Evolutionary conservation across 75 land plant genomes (phyloP).

Genomic region (Cupressus sempervirens): DNA sequence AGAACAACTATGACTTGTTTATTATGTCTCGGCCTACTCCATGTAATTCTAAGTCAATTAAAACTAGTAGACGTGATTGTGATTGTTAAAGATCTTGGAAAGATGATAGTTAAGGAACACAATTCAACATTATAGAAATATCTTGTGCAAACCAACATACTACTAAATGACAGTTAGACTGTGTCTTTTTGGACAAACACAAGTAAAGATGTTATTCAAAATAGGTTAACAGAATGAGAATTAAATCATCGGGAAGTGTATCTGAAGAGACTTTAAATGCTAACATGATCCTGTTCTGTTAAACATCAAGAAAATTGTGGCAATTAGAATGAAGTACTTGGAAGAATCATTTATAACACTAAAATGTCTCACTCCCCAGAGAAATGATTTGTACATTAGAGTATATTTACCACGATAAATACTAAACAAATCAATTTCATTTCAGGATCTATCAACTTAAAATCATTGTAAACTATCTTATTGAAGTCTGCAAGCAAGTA

Average conservation of each 20-base stretch:
- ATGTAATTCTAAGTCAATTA: background rate
- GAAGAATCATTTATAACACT: background rate
- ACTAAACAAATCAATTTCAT: no score
- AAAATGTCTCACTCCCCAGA: background rate
- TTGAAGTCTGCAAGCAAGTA: no score
- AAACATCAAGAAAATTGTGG: background rate
- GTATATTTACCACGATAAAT: no score
- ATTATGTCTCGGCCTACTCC: background rate
- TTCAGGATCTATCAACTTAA: no score
- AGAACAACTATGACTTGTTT: background rate
- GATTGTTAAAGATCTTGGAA: background rate
- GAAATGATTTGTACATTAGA: background rate
- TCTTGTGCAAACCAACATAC: background rate
- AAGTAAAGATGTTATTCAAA: background rate
- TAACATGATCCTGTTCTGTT: background rate
- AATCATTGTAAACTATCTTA: no score
- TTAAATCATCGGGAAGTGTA: background rate
- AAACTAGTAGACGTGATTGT: background rate
- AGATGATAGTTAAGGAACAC: background rate
- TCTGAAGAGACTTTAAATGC: background rate
- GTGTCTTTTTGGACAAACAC: background rate
- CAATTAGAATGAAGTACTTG: background rate
- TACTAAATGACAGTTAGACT: background rate
- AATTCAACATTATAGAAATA: background rate
- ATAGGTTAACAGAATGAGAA: background rate